Base-by-base conservation (phyloP, 345 rosid species). In the Salix koriyanagi region DNA sequence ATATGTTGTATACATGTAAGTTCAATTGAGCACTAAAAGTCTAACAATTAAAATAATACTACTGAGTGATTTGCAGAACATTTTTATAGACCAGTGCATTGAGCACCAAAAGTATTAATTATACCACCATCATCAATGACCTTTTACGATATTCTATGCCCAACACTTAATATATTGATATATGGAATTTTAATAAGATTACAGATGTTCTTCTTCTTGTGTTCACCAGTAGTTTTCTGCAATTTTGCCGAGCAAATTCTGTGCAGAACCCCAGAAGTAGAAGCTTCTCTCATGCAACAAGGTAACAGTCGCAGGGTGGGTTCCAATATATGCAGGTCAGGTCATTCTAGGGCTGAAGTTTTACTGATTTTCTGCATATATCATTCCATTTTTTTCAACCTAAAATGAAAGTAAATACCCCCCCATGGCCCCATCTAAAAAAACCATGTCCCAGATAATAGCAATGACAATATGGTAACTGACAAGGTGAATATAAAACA, bases 61-160 rank as follows among this genome's bases (percentile, higher is more conserved):
- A 13, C 6, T 23, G 3, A 3, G 64, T 67, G 26, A 5, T 67
- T 39, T 39, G 2, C 5, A 39, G 16, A 19, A 6, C 39, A 67
- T 67, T 67, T 41, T 37, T n/a, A 67, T 37, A n/a, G n/a, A 37
- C 68, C 69, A 66, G 12, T 67, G 70, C 28, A 36, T 67, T n/a
- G n/a, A n/a, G 46, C 75, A 34, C 66, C 41, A 72, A 72, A 60
- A 60, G 36, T 61, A 73, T 26, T 39, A 61, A 72, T 61, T 62
- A 74, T 64, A 74, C 76, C 69, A 26, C 41, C 67, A 74, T 65
- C 70, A 46, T 71, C 21, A 65, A 74, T 42, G 41, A 39, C 44
- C 69, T 44, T 74, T 64, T 61, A 13, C 39, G 13, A 7, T 12
- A 61, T 73, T 42, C 10, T 41, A 7, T 44, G 46, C 23, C 23